A percentile compares a stretch with the other conserved stretches of the same genome.
phyloP scores from a whole-genome alignment of 2,329 filamentous ascomycete genomes.

The Aspergillus arachidicola region DNA sequence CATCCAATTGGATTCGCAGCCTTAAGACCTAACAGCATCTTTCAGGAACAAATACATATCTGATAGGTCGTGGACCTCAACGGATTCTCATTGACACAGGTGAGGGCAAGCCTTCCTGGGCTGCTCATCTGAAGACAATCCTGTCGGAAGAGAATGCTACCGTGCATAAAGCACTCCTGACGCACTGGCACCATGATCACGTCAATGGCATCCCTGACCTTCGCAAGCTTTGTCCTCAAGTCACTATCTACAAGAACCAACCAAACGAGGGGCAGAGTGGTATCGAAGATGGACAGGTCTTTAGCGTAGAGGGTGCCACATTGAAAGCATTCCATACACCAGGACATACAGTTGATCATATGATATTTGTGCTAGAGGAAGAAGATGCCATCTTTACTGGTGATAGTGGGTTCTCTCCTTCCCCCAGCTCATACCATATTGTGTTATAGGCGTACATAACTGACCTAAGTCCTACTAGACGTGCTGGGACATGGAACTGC shows the following conservation, averaged over 20 bases:
- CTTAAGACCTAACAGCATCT: not conserved
- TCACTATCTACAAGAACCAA: conserved; percentile 67
- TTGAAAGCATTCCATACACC: conserved; percentile 69
- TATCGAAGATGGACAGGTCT: conserved; percentile 60
- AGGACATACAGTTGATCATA: conserved; percentile 82
- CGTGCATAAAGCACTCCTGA: conserved; percentile 73
- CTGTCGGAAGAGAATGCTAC: conserved; percentile 69
- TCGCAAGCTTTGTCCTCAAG: conserved; percentile 62
- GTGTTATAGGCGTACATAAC: not conserved
- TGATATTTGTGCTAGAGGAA: conserved; percentile 74
- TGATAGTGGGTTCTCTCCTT: conserved; percentile 58
- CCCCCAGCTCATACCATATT: not conserved
- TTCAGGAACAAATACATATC: conserved; percentile 86
- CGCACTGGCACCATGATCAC: conserved; percentile 93
- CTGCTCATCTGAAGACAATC: conserved; percentile 63
- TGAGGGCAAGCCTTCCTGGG: conserved; percentile 77
- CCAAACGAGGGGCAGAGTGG: conserved; percentile 55
- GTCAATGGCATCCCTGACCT: conserved; percentile 74
- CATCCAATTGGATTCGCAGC: not conserved
- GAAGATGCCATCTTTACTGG: conserved; percentile 84
- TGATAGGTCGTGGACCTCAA: conserved; percentile 72
- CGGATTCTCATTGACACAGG: conserved; percentile 90
- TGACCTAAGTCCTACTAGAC: conserved; percentile 41
- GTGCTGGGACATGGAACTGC: conserved; percentile 84
- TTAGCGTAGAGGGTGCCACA: conserved; percentile 58